Evolutionary conservation across 306 rosid genomes (phyloP), one percentile per base, ranked within the genome.

Genomic region (Styphnolobium japonicum): DNA sequence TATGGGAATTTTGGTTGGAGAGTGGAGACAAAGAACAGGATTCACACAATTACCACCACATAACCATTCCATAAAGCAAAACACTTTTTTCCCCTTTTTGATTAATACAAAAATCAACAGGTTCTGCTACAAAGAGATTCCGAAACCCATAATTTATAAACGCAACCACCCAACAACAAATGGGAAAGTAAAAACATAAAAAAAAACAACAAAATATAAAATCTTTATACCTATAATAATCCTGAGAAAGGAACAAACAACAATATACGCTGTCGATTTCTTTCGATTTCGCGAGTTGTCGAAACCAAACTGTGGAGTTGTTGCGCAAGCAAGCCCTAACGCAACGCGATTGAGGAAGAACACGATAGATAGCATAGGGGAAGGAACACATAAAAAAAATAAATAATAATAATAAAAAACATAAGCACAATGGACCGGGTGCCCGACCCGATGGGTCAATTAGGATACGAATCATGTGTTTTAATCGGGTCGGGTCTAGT

Each of bases 261-360:
- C 7, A 36, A 7, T 1, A 48, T 49, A 46, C 37, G 37, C 22
- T 6, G 57, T 25, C 22, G 65, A 58, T 7, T 19, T 6, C 2
- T 68, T 71, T 25, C 11, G 56, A 36, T 3, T n/a, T 34, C 16
- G 66, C 25, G 21, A 51, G 49, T 71, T 62, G 46, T 39, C n/a
- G 19, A 39, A 79, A 70, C 31, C n/a, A 9, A 57, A 33, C 7
- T 58, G 9, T 21, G 70, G 2, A 31, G 33, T 18, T 11, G 1
- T 33, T 31, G 40, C 19, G 42, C 34, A 60, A 79, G 56, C 6
- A 80, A 71, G 71, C 73, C 83, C 83, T 80, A 71, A 49, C 2
- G 61, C 8, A 67, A n/a, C 16, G 66, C n/a, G n/a, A n/a, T n/a
- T n/a, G 49, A 55, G 31, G 69, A 66, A 9, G 69, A 78, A 27